These are phyloP conservation scores for Pichia phayaonensis DNA, from an alignment of 805 yeast genomes.

Conservation along the genomic window DNA sequence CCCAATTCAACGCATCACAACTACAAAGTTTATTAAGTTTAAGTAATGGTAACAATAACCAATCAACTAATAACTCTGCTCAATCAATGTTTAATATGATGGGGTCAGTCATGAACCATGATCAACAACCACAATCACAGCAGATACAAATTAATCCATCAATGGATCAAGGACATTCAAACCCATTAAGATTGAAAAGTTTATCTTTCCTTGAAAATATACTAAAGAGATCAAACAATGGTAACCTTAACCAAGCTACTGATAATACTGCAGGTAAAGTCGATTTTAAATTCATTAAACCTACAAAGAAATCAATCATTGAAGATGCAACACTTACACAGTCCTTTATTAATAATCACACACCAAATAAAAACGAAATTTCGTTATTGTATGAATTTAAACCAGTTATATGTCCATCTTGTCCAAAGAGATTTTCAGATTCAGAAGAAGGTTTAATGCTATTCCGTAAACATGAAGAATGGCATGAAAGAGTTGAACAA, in stretches of 20 bases:
- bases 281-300: conserved; percentile 14
- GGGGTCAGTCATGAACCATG: conserved; percentile 14
- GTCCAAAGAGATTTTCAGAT: conserved; percentile 78
- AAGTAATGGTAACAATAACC: conserved; percentile 3
- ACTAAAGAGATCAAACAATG: conserved; percentile 9
- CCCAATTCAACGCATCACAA: conserved; percentile 14
- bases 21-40: conserved; percentile 12
- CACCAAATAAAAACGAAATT: conserved; percentile 28
- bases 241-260: background rate
- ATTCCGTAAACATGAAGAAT: conserved; percentile 72
- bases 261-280: conserved; percentile 24
- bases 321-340: conserved; percentile 24
- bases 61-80: conserved; percentile 9
- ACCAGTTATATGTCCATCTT: conserved; percentile 77
- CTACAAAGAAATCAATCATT: conserved; percentile 16
- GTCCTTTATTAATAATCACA: conserved; percentile 32
- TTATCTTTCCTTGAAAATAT: conserved; percentile 16
- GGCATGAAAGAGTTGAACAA: conserved; percentile 93
- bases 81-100: conserved; percentile 21
- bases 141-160: background rate
- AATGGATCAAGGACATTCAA: background rate
- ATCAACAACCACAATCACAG: conserved; percentile 3
- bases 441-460: conserved; percentile 45
- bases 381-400: conserved; percentile 46
- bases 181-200: conserved; percentile 14